Conservation (phyloP, 2,329 filamentous ascomycete genomes). For the Clonostachys chloroleuca region DNA sequence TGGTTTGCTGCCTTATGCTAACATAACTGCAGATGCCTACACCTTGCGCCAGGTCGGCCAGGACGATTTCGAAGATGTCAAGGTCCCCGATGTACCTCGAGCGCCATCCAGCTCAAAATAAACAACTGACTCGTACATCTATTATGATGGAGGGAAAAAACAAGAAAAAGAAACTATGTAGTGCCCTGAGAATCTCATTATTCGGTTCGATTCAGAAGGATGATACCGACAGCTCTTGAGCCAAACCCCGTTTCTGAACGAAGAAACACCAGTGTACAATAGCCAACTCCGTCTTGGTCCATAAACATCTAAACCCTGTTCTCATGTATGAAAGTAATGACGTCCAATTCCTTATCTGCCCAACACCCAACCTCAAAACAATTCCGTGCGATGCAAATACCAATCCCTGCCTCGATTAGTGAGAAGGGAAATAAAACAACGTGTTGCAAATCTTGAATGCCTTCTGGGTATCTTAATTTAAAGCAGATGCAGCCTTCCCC, state of each 20-base stretch:
- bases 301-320: too few species aligned
- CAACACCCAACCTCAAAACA: too few species aligned
- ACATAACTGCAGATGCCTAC: conserved; percentile 41
- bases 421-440: background rate
- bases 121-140: background rate
- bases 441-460: background rate
- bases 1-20: background rate
- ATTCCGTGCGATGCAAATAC: too few species aligned
- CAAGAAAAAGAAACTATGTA: too few species aligned
- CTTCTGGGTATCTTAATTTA: conserved; percentile 29
- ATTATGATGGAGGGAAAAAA: too few species aligned
- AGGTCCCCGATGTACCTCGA: conserved; percentile 71
- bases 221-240: too few species aligned
- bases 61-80: conserved; percentile 94
- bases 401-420: too few species aligned
- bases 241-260: background rate
- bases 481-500: conserved; percentile 7
- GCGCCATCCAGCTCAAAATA: conserved; percentile 34
- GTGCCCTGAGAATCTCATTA: too few species aligned
- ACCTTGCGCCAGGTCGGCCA: conserved; percentile 83
- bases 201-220: too few species aligned
- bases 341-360: too few species aligned
- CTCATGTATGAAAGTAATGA: too few species aligned
- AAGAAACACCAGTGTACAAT: conserved; percentile 2
- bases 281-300: background rate